phyloP scores from a whole-genome alignment of 2,329 filamentous ascomycete genomes.

The Cercospora citrullina region DNA sequence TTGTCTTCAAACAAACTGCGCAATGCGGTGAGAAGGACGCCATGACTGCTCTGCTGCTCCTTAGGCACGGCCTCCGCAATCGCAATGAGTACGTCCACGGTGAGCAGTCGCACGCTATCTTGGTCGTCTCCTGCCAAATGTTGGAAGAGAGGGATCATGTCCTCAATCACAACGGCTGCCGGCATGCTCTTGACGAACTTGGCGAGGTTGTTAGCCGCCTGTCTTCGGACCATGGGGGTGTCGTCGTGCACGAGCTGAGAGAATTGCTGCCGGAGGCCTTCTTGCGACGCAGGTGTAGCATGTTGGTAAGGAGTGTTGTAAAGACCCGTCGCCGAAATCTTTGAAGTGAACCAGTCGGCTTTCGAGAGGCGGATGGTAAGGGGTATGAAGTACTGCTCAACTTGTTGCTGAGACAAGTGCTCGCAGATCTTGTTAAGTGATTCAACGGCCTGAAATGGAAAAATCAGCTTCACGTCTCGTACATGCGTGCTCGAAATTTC shows the following conservation, averaged over 20 bases:
- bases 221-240: slow-evolving; percentile 97
- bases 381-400: slow-evolving; percentile 96
- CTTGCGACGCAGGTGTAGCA: slow-evolving; percentile 82
- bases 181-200: slow-evolving; percentile 99
- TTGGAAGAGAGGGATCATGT: slow-evolving; percentile 99
- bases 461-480: slow-evolving; percentile 35
- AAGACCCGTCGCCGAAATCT: slow-evolving; percentile 94
- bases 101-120: slow-evolving; percentile 93
- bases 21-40: slow-evolving; percentile 84
- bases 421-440: slow-evolving; percentile 99
- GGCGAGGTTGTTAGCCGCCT: slow-evolving; percentile 91
- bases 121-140: slow-evolving; percentile 95
- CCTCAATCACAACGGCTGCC: slow-evolving; percentile 84
- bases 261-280: slow-evolving; percentile 88
- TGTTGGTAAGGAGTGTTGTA: slow-evolving; percentile 93
- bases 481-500: slow-evolving; percentile 33
- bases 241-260: slow-evolving; percentile 93
- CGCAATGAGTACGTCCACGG: slow-evolving; percentile 92
- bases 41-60: slow-evolving; percentile 95
- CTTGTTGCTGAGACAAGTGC: slow-evolving; percentile 84
- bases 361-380: slow-evolving; percentile 94
- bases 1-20: slow-evolving; percentile 97
- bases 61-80: slow-evolving; percentile 97
- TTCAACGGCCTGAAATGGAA: slow-evolving; percentile 75
- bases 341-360: slow-evolving; percentile 99